phyloP scores from a whole-genome alignment of 2,329 filamentous ascomycete genomes.

The Trichophyton verrucosum region DNA sequence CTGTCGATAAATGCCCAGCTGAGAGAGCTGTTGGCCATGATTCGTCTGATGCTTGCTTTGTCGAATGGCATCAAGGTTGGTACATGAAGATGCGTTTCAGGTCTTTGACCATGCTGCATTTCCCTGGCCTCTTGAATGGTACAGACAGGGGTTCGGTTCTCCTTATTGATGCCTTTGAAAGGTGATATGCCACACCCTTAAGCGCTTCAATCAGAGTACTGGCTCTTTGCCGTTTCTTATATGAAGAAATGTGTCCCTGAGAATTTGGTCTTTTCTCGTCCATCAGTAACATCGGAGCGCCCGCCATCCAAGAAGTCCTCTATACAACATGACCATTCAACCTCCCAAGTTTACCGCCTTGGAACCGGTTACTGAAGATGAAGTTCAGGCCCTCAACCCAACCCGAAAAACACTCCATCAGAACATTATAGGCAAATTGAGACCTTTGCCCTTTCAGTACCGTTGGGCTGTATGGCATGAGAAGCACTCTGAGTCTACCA shows the following conservation, averaged over 20 bases:
- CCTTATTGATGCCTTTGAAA: not conserved
- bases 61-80: not conserved
- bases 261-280: not conserved
- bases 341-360: not conserved
- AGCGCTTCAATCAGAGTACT: not conserved
- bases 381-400: constrained; percentile 6
- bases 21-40: not conserved
- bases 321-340: not conserved
- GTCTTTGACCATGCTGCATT: not conserved
- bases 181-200: not conserved
- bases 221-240: not conserved
- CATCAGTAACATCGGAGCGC: not conserved
- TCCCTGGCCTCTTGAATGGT: not conserved
- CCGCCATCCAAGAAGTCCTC: not conserved
- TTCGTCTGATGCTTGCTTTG: not conserved
- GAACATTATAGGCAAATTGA: constrained; percentile 34
- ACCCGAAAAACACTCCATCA: constrained; percentile 30
- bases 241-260: not conserved
- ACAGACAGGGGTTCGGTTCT: not conserved
- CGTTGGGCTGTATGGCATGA: constrained; percentile 39
- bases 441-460: constrained; percentile 36
- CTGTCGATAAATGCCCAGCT: not conserved
- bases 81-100: not conserved
- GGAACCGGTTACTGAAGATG: constrained; percentile 11
- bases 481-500: constrained; percentile 23